Evolutionary conservation across 495 filamentous ascomycete genomes (phyloP).

Genomic region (Hyaloscypha variabilis): DNA sequence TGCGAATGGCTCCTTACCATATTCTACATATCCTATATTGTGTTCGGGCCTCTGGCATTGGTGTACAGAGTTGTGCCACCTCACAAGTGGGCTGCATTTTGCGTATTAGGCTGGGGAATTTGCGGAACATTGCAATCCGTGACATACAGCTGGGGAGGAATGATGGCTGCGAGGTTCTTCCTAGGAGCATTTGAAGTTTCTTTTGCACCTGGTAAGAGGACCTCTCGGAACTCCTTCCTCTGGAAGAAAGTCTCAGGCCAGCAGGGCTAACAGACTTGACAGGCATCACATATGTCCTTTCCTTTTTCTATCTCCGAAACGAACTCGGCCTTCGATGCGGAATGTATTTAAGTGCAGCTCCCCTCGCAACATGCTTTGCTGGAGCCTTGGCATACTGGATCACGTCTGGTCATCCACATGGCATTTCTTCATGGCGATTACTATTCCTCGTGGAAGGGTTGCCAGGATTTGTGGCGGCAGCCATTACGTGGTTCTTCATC

Average conservation of each 20-base stretch:
- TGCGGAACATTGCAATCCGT: slow-evolving; percentile 64
- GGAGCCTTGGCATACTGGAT: slow-evolving; percentile 84
- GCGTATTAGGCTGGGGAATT: too few relatives aligned
- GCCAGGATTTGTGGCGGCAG: slow-evolving; percentile 65
- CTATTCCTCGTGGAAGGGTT: slow-evolving; percentile 84
- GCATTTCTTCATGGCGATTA: slow-evolving; percentile 74
- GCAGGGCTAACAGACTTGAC: too few relatives aligned
- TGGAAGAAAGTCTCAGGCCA: too few relatives aligned
- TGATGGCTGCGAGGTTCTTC: slow-evolving; percentile 16
- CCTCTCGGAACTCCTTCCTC: too few relatives aligned
- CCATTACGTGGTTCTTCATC: slow-evolving; percentile 66
- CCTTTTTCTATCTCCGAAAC: slow-evolving; percentile 79
- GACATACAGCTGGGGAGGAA: slow-evolving; percentile 59
- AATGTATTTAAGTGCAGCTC: slow-evolving; percentile 75
- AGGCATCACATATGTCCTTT: slow-evolving; percentile 74
- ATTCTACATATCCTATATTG: slow-evolving; percentile 70
- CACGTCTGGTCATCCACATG: slow-evolving; percentile 66
- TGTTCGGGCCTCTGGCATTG: slow-evolving; percentile 69
- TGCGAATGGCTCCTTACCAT: slow-evolving; percentile 72
- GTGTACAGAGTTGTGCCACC: slow-evolving; percentile 69
- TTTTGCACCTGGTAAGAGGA: slow-evolving; percentile 49
- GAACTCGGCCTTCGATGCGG: slow-evolving; percentile 78
- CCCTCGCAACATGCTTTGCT: slow-evolving; percentile 80
- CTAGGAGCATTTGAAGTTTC: not conserved
- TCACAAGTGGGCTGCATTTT: slow-evolving; percentile 42